Base-by-base conservation (phyloP, 1,139 yeast species). In the Taphrina flavorubra region DNA sequence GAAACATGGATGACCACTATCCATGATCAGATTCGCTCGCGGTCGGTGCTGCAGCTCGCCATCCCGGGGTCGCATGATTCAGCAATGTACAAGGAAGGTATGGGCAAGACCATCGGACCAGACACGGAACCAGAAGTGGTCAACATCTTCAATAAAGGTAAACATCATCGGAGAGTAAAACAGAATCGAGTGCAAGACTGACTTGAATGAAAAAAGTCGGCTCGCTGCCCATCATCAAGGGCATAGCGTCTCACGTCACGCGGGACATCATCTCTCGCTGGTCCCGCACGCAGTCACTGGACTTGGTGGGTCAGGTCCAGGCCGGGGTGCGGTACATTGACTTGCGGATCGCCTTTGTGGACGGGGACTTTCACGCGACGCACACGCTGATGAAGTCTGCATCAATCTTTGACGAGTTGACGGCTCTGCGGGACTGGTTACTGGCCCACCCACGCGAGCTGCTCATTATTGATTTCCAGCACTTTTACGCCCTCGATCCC, bases 401-500 rank as follows among this genome's bases (percentile, higher is more conserved):
- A 20, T 37, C 46, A 20, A 18, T 55, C 18, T 36, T 37, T 36
- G 59, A 55, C 46, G 59, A 55, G 18, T 36, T 55, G 59, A 39
- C 59, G 10, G 59, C 42, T 13, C 31, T 55, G 42, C 34, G 20
- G 59, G 44, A 20, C 31, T 55, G 59, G 59, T 14, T 55, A 16
- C 31, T 37, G 44, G 59, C 59, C 14, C 59, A 55, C 42, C 59
- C 59, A 6, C 42, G 1, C 42, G 59, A 55, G 59, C n/a, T 55
- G 10, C 46, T 55, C 20, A 55, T 55, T 3, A 55, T 55, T 34
- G 59, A 55, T 16, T 55, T 55, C 16, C 59, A 55, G 20, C 59
- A 55, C 59, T 55, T 55, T 39, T 55, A 55, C 59, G 59, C 53
- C 10, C 59, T 55, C 59, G 59, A 39, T 39, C 46, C 42, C 34